Conservation (phyloP, 768 basidiomycete genomes). For the Crassisporium funariophilum region DNA sequence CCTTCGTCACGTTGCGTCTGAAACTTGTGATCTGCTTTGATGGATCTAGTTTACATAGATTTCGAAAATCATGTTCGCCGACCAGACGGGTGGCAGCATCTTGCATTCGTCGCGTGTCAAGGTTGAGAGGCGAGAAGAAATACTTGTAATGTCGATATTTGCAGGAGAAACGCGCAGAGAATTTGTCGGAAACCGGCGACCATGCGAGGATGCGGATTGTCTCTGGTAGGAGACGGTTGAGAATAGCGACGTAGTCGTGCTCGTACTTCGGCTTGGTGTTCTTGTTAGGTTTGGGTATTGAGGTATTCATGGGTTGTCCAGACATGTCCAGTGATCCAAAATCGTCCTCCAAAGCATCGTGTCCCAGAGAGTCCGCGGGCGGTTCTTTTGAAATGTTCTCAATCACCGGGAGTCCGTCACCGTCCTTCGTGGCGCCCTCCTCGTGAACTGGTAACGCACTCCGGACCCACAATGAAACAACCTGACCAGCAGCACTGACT, state of each 20-base stretch:
- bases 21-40: conserved; percentile 89
- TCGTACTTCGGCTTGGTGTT: conserved; percentile 45
- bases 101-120: conserved; percentile 78
- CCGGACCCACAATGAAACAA: conserved; percentile 88
- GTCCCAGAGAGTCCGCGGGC: too few relatives aligned
- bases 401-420: too few relatives aligned
- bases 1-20: conserved; percentile 64
- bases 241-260: conserved; percentile 72
- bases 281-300: conserved; percentile 16
- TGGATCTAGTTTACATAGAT: conserved; percentile 92
- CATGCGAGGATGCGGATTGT: conserved; percentile 92
- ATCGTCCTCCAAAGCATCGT: conserved; percentile 32
- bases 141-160: conserved; percentile 94
- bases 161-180: conserved; percentile 91
- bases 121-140: conserved; percentile 74
- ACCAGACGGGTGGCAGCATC: conserved; percentile 69
- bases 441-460: conserved; percentile 53
- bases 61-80: conserved; percentile 94
- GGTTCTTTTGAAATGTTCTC: too few relatives aligned
- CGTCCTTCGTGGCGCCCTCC: too few relatives aligned
- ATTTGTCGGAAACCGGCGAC: conserved; percentile 79
- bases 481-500: conserved; percentile 93
- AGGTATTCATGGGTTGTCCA: conserved; percentile 16
- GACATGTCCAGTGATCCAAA: conserved; percentile 38
- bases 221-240: conserved; percentile 87